Evolutionary conservation across 768 basidiomycete genomes (phyloP).

Genomic region (Tricholoma saponaceum): DNA sequence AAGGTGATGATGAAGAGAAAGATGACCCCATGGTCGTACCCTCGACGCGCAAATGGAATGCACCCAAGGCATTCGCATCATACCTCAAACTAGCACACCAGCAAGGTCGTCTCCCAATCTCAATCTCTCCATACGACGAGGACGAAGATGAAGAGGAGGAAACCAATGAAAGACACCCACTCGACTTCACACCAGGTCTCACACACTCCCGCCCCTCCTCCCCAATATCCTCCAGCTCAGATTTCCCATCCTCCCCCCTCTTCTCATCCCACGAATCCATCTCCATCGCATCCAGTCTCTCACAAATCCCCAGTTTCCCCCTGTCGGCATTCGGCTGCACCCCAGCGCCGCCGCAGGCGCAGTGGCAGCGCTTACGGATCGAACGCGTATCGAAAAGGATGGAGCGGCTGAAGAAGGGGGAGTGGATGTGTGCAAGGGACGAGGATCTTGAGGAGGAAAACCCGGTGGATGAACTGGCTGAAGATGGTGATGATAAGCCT

Average conservation of each 20-base stretch:
- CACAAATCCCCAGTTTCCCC: not conserved
- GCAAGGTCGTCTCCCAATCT: conserved; percentile 14
- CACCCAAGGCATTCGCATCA: conserved; percentile 13
- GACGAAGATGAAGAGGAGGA: conserved; percentile 3
- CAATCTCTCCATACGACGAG: not conserved
- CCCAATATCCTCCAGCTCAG: conserved; percentile 1
- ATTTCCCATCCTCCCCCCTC: conserved; percentile 9
- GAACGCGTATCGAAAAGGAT: conserved; percentile 27
- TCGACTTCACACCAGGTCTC: conserved; percentile 4
- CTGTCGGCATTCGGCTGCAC: conserved; percentile 20
- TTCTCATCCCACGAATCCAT: conserved; percentile 6
- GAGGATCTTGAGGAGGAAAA: conserved; percentile 21
- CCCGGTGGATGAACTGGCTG: conserved; percentile 15
- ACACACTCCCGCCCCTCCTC: conserved; percentile 4
- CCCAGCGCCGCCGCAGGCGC: conserved; percentile 35
- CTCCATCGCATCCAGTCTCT: conserved; percentile 3
- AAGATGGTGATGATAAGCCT: conserved; percentile 1
- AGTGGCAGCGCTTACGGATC: conserved; percentile 29
- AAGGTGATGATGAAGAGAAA: conserved; percentile 21
- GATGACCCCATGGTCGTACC: conserved; percentile 12
- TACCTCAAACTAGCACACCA: conserved; percentile 16
- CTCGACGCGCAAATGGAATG: conserved; percentile 11
- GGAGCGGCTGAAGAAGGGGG: conserved; percentile 28
- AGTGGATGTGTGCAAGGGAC: conserved; percentile 27
- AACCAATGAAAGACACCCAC: not conserved